Evolutionary conservation across 345 rosid species (phyloP).

Genomic region (Rhizophora mangle): DNA sequence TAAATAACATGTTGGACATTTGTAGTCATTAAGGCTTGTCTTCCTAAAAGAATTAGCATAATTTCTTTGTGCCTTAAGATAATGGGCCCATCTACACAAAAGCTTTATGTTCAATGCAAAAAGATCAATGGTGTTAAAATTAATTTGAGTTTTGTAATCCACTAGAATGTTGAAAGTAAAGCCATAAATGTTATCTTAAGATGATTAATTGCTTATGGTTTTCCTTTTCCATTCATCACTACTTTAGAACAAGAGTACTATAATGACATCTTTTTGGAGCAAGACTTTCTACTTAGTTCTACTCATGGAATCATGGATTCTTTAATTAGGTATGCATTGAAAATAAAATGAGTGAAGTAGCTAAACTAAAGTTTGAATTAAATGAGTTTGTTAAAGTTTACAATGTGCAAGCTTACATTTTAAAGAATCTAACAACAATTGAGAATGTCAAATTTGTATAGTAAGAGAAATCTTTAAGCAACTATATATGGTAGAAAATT

Average conservation of each 20-base stretch:
- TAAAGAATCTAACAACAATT: too few species aligned
- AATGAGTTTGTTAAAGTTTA: slow-evolving; percentile 67
- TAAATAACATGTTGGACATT: slow-evolving; percentile 54
- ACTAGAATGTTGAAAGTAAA: slow-evolving; percentile 92
- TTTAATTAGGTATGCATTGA: slow-evolving; percentile 77
- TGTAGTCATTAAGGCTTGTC: slow-evolving; percentile 65
- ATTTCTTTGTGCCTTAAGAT: slow-evolving; percentile 88
- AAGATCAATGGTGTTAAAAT: slow-evolving; percentile 94
- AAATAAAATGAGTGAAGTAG: slow-evolving; percentile 70
- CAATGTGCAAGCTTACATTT: too few species aligned
- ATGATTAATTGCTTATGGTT: slow-evolving; percentile 94
- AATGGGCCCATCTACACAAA: slow-evolving; percentile 90
- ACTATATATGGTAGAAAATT: too few species aligned
- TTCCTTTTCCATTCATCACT: slow-evolving; percentile 75
- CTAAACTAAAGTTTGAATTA: slow-evolving; percentile 60
- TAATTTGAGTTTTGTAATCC: slow-evolving; percentile 74
- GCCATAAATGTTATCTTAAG: slow-evolving; percentile 84
- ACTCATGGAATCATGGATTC: slow-evolving; percentile 88
- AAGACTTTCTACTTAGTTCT: slow-evolving; percentile 92
- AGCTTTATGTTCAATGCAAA: slow-evolving; percentile 87
- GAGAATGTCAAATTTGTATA: too few species aligned
- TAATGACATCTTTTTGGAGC: slow-evolving; percentile 93
- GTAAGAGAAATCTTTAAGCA: too few species aligned
- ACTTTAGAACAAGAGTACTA: slow-evolving; percentile 86
- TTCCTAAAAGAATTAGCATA: slow-evolving; percentile 67